These are phyloP conservation scores for Multifurca ochricompacta DNA, from an alignment of 768 basidiomycete species.

Conservation along the genomic window DNA sequence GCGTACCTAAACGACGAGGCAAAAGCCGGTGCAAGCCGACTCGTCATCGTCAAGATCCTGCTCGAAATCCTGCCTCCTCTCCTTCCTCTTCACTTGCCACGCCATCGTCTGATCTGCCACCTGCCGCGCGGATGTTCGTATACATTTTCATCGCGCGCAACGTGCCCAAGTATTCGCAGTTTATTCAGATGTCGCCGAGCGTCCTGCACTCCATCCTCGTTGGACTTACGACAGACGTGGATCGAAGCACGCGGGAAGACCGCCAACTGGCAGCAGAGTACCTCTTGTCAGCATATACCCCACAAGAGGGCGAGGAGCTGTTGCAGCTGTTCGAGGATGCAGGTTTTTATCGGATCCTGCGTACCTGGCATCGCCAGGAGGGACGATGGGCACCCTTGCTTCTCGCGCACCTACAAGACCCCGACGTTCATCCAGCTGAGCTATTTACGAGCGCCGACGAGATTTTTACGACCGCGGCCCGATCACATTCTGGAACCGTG, in stretches of 20 bases:
- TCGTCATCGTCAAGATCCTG: constrained; percentile 76
- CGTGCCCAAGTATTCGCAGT: constrained; percentile 93
- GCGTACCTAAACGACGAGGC: constrained; percentile 73
- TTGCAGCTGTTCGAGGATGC: constrained; percentile 66
- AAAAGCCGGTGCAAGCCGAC: constrained; percentile 55
- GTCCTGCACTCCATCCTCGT: constrained; percentile 69
- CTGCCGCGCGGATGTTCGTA: constrained; percentile 70
- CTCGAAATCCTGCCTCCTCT: constrained; percentile 54
- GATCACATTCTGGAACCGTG: constrained; percentile 41
- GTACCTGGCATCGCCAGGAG: constrained; percentile 71
- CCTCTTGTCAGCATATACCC: constrained; percentile 85
- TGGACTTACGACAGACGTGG: constrained; percentile 66
- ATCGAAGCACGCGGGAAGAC: constrained; percentile 79
- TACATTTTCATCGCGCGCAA: constrained; percentile 96
- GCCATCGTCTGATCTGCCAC: constrained; percentile 43
- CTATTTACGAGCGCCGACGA: constrained; percentile 62
- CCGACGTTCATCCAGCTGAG: constrained; percentile 48
- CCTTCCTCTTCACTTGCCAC: not conserved
- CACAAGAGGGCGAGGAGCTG: constrained; percentile 65
- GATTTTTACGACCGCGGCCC: constrained; percentile 43
- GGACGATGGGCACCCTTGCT: constrained; percentile 68
- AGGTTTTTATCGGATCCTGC: constrained; percentile 86
- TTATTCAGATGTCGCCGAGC: constrained; percentile 49
- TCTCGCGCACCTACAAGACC: constrained; percentile 67
- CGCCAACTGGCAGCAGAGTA: constrained; percentile 93